Evolutionary conservation across 2,329 filamentous ascomycete species (phyloP).

Genomic region (Cladosporium sp.): DNA sequence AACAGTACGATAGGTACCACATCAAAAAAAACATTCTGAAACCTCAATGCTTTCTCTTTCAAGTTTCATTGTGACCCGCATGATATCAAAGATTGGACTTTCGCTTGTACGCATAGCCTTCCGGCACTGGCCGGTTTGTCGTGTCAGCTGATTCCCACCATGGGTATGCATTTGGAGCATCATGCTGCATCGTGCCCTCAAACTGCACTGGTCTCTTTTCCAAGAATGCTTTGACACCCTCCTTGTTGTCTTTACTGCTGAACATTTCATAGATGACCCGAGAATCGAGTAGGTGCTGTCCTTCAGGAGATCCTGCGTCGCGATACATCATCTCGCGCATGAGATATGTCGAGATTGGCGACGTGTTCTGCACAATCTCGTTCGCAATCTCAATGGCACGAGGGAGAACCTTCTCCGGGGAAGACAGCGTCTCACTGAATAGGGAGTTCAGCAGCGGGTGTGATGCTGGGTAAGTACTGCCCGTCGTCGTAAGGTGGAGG

Average conservation of each 20-base stretch:
- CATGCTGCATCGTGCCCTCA: conserved; percentile 55
- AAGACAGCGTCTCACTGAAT: conserved; percentile 62
- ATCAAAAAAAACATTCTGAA: conserved; percentile 7
- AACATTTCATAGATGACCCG: conserved; percentile 60
- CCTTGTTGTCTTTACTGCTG: conserved; percentile 58
- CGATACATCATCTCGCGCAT: conserved; percentile 71
- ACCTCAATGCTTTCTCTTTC: background rate
- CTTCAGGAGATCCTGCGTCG: conserved; percentile 58
- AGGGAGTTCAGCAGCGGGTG: conserved; percentile 51
- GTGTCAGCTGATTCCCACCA: conserved; percentile 61
- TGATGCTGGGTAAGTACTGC: conserved; percentile 52
- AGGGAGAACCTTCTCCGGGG: conserved; percentile 56
- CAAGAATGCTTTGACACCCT: conserved; percentile 66
- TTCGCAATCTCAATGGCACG: conserved; percentile 63
- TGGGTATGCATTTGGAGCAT: conserved; percentile 58
- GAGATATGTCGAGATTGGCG: conserved; percentile 57
- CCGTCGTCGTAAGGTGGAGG: conserved; percentile 64
- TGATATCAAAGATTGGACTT: conserved; percentile 1
- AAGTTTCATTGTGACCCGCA: background rate
- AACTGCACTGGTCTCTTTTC: conserved; percentile 64
- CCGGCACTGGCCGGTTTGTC: conserved; percentile 6
- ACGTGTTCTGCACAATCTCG: conserved; percentile 64
- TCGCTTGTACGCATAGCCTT: background rate
- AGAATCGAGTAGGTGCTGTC: conserved; percentile 66
- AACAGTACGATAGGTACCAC: conserved; percentile 12